A percentile compares a stretch with the other conserved stretches of the same genome.
These are phyloP conservation scores for Eutrema heterophyllum DNA, from an alignment of 345 rosid genomes.

Conservation along the genomic window DNA sequence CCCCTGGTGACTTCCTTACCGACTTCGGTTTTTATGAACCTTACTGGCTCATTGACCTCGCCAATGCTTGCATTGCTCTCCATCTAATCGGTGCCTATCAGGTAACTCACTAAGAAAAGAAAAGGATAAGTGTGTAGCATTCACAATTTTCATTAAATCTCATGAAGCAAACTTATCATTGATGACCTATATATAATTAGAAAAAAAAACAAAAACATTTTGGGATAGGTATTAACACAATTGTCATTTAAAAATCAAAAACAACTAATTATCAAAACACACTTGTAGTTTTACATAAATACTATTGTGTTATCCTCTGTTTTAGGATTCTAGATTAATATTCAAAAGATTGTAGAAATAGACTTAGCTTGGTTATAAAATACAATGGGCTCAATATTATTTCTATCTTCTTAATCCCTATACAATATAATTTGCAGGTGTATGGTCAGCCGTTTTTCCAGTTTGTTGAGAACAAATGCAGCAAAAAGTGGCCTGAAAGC, in stretches of 20 bases:
- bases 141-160: background rate
- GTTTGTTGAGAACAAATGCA: constrained; percentile 50
- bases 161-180: background rate
- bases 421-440: constrained; percentile 39
- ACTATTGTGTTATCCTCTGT: background rate
- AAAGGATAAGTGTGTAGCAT: background rate
- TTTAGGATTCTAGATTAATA: background rate
- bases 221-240: background rate
- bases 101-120: constrained; percentile 40
- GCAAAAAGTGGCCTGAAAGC: constrained; percentile 54
- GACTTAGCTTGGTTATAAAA: background rate
- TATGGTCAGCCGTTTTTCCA: constrained; percentile 65
- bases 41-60: constrained; percentile 76
- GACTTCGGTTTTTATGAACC: constrained; percentile 91
- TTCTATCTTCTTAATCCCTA: background rate
- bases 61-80: constrained; percentile 73
- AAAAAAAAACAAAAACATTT: background rate
- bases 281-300: background rate
- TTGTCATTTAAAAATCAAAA: background rate
- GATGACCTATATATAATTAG: background rate
- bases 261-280: background rate
- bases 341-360: background rate
- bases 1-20: constrained; percentile 88
- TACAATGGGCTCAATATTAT: background rate
- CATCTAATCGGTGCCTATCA: constrained; percentile 89